Base-by-base conservation (phyloP, 306 rosid species). In the Sicyos baderoa region DNA sequence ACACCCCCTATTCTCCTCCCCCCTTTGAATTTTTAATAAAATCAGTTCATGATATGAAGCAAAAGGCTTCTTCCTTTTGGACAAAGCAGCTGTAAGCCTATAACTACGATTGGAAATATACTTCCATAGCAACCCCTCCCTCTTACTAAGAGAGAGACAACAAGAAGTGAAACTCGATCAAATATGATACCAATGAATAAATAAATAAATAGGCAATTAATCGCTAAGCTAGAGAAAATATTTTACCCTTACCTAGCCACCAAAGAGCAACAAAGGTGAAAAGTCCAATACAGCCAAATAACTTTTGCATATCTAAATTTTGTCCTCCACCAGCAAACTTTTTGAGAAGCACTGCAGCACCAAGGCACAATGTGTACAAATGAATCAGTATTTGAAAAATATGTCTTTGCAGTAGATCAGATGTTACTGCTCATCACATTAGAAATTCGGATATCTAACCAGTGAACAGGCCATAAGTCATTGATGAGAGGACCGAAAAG, bases 321-420 rank as follows among this genome's bases (percentile, higher is more conserved):
- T 76, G 72, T 71, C 79, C 79, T 51, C 70, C 76, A 18, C 79
- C 79, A 35, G 79, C 79, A 63, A 70, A 70, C 71, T 76, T 76
- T 29, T 76, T 70, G 35, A 76, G 79, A 49, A 76, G 79, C 32
- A 76, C 79, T 76, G 57, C 51, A 61, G 35, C 48, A 69, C 52
- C 64, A 9, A 44, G 63, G 4, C 10, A 47, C 9, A 23, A 47
- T 45, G 71, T 16, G 53, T 7, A 45, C 12, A 65, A 45, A 65
- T 22, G 40, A 65, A 65, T 44, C 53, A 44, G 11, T 42, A 45
- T 22, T 45, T 22, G 54, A 54, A 1, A 63, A 63, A 19, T 16
- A 42, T 42, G 70, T 63, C 70, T 63, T 63, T 63, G 53, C 29
- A 18, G 10, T 4, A 19, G 29, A 42, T 18, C 2, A 18, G 51